Evolutionary conservation across 2,329 filamentous ascomycete genomes (phyloP), one percentile per base, ranked within the genome.

Genomic region (Exserohilum turcica): DNA sequence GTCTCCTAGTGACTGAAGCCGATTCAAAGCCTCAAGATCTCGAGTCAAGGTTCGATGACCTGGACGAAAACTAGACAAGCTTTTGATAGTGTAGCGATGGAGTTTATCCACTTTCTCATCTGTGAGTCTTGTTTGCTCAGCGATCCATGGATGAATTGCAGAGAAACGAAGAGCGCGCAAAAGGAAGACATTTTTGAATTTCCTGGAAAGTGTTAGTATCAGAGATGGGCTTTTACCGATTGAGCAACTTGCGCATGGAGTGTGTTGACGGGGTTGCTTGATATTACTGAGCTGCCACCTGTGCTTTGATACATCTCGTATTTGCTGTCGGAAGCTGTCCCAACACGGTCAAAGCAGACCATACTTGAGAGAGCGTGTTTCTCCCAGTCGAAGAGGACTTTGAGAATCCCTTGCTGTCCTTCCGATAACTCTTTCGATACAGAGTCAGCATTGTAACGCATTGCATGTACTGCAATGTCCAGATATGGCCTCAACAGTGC

Each of bases 191-290:
- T 21, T 49, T 21, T 49, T 13, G 18, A 37, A 43, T 15, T 43
- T 24, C 6, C 38, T 49, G n/a, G 32, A 19, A 3, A 9, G 5
- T 1, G 32, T 49, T 31, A 49, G 47, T 49, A 12, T 6, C 3
- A 13, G 24, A 49, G 10, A 31, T 18, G 19, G 8, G 6, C 21
- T 21, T 12, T 49, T 5, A 21, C 21, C 2, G 9, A 36, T 8
- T 10, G n/a, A n/a, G 24, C n/a, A 31, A 43, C 46, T 49, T 49
- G 13, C 38, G 38, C 12, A 15, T 49, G 16, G 13, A 49, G 46
- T 28, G 38, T 24, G 9, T 37, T 13, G 7, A 49, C 13, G 31
- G 38, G 31, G 16, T 43, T 49, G 8, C 31, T 37, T 6, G 29
- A 8, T 12, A 49, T 29, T 21, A 49, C 12, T 43, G 10, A 12